These are phyloP conservation scores for Trametopsis cervina DNA, from an alignment of 768 basidiomycete genomes.

Conservation along the genomic window DNA sequence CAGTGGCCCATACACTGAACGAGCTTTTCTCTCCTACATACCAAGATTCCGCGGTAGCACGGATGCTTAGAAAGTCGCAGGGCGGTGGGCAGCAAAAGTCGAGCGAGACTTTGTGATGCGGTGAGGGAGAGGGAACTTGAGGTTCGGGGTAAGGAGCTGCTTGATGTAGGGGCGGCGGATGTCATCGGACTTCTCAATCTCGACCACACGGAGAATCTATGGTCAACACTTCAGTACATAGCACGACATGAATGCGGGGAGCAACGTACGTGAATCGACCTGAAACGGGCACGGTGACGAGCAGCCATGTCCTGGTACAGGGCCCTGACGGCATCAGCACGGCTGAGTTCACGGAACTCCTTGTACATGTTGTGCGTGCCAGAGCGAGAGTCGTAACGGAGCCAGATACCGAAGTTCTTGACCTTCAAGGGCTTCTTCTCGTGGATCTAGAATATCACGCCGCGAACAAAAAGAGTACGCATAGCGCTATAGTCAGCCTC, in stretches of 20 bases:
- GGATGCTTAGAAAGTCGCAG: slow-evolving; percentile 53
- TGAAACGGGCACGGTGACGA: slow-evolving; percentile 97
- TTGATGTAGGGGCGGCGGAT: slow-evolving; percentile 97
- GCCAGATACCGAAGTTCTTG: slow-evolving; percentile 99
- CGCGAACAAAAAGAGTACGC: slow-evolving; percentile 19
- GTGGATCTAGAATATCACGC: slow-evolving; percentile 61
- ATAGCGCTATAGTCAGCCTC: slow-evolving; percentile 30
- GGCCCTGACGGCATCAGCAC: slow-evolving; percentile 92
- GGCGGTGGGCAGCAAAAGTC: slow-evolving; percentile 76
- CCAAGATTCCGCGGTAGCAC: neutral
- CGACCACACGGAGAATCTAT: slow-evolving; percentile 97
- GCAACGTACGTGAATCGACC: slow-evolving; percentile 84
- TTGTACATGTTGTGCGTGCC: slow-evolving; percentile 99
- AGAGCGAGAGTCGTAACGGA: slow-evolving; percentile 98
- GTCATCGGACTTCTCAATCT: slow-evolving; percentile 88
- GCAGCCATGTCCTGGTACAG: slow-evolving; percentile 99
- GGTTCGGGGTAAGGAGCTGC: slow-evolving; percentile 82
- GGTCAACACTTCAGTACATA: neutral
- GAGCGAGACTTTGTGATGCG: slow-evolving; percentile 73
- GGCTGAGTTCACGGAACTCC: slow-evolving; percentile 93
- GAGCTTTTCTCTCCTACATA: slow-evolving; percentile 3
- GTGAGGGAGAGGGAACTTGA: slow-evolving; percentile 97
- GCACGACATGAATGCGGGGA: neutral
- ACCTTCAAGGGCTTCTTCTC: slow-evolving; percentile 98
- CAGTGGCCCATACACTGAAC: neutral